Evolutionary conservation across 495 filamentous ascomycete species (phyloP).

Genomic region (Penicillium ochrochloron): DNA sequence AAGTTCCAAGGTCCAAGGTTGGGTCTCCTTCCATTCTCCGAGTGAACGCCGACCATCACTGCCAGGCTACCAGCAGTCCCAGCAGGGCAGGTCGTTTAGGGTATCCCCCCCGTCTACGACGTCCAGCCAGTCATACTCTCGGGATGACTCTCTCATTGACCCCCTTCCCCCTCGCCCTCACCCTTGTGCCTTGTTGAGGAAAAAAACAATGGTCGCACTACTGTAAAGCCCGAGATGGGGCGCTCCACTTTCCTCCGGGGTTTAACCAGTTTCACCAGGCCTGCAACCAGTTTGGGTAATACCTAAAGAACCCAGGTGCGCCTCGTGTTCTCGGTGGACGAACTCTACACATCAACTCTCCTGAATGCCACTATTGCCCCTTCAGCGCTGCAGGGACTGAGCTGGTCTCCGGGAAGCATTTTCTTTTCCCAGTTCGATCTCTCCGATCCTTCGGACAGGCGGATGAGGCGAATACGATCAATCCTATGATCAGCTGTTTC

Average conservation of each 20-base stretch:
- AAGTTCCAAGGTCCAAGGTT: slow-evolving; percentile 1
- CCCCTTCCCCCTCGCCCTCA: not conserved
- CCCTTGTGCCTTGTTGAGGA: slow-evolving; percentile 7
- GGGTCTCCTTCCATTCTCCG: not conserved
- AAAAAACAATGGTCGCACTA: not conserved
- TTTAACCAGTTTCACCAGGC: slow-evolving; percentile 4
- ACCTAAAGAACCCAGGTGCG: slow-evolving; percentile 8
- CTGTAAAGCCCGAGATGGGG: slow-evolving; percentile 6
- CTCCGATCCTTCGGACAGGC: not conserved
- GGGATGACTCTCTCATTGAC: not conserved
- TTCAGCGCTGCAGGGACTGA: not conserved
- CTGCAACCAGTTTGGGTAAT: slow-evolving; percentile 16
- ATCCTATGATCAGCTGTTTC: slow-evolving; percentile 12
- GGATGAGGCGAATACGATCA: slow-evolving; percentile 7
- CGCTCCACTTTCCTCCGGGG: slow-evolving; percentile 9
- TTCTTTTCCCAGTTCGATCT: not conserved
- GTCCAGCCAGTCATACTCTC: slow-evolving; percentile 9
- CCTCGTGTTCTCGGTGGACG: slow-evolving; percentile 11
- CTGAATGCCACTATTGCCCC: not conserved
- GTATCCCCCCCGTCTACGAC: not conserved
- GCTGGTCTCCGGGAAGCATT: not conserved
- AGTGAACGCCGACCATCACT: slow-evolving; percentile 9
- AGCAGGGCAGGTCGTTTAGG: slow-evolving; percentile 4
- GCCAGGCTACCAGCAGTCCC: not conserved
- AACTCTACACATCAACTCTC: slow-evolving; percentile 1